Conservation (phyloP, 73 alveolate genomes). For the Paramecium biaurelia region DNA sequence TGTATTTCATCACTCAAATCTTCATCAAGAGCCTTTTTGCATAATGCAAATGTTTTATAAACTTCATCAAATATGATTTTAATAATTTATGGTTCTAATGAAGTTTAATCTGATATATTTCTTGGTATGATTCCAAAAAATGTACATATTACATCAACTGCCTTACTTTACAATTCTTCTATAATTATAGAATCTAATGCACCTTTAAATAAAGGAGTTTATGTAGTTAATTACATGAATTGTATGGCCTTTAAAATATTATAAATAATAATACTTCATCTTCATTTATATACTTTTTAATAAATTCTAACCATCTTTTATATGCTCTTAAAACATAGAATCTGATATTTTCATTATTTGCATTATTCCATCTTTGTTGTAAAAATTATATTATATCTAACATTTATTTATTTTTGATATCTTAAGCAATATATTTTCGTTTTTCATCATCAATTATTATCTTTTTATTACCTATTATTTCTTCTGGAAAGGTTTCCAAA, state of each 20-base stretch:
- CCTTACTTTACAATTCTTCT: not conserved
- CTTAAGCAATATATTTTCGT: not conserved
- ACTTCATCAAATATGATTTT: not conserved
- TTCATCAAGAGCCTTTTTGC: slow-evolving; percentile 18
- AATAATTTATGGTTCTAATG: not conserved
- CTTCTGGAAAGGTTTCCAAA: slow-evolving; percentile 41
- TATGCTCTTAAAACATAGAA: not conserved
- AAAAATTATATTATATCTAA: not conserved
- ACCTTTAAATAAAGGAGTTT: not conserved
- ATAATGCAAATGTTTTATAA: not conserved
- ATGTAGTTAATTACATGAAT: not conserved
- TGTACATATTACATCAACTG: not conserved
- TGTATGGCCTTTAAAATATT: not conserved
- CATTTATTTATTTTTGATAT: not conserved
- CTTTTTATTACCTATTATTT: not conserved
- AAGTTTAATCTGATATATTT: not conserved
- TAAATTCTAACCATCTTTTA: slow-evolving; percentile 30
- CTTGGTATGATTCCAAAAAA: not conserved
- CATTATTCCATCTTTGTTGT: not conserved
- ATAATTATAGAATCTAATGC: not conserved
- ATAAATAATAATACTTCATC: not conserved
- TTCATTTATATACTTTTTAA: not conserved
- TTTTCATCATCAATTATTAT: not conserved
- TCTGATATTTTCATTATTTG: not conserved
- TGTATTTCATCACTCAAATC: slow-evolving; percentile 6